These are phyloP conservation scores for Eucalyptus pumila DNA, from an alignment of 345 rosid genomes.

Conservation along the genomic window DNA sequence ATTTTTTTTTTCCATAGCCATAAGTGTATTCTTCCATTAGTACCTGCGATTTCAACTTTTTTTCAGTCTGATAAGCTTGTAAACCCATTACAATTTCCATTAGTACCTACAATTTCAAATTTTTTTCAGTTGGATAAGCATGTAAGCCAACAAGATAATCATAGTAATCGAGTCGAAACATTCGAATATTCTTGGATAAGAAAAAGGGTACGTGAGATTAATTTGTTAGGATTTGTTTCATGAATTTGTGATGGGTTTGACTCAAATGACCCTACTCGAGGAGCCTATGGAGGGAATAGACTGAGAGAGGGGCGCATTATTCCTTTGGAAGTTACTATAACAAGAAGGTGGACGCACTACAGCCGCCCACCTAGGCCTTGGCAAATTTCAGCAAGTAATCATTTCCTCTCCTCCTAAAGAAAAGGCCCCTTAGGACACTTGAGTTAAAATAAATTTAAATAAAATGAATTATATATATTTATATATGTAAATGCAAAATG, in stretches of 20 bases:
- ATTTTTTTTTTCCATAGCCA: not conserved
- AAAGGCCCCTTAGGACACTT: not conserved
- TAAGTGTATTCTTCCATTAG: not conserved
- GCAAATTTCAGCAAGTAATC: constrained; percentile 9
- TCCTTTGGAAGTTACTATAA: constrained; percentile 17
- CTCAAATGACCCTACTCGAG: not conserved
- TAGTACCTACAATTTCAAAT: not conserved
- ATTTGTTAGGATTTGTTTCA: not conserved
- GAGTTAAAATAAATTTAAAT: not conserved
- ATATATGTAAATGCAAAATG: not conserved
- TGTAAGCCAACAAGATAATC: not conserved
- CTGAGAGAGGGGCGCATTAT: not conserved
- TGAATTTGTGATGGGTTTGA: not conserved
- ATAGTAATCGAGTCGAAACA: not conserved
- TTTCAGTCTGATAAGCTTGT: not conserved
- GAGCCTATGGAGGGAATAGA: not conserved
- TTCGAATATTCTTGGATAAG: not conserved
- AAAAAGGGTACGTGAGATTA: not conserved
- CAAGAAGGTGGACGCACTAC: constrained; percentile 6
- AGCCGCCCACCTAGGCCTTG: constrained; percentile 12
- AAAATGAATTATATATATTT: not conserved
- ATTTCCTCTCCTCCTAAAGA: not conserved
- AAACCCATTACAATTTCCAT: not conserved
- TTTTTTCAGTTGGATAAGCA: not conserved
- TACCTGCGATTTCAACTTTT: not conserved